Evolutionary conservation across 805 yeast genomes (phyloP).

Genomic region (Pichia deserticola): DNA sequence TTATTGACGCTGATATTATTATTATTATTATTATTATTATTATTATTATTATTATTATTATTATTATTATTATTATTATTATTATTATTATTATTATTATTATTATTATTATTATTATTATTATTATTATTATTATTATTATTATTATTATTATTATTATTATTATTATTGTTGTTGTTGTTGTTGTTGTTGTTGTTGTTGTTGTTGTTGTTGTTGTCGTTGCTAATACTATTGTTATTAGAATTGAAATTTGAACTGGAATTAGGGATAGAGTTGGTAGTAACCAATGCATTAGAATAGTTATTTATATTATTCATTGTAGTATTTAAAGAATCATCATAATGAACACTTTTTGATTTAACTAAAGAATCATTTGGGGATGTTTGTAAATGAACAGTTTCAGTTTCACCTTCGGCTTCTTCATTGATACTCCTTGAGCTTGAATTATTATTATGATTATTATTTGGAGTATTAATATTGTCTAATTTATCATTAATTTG

Average conservation of each 20-base stretch:
- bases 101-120: not conserved
- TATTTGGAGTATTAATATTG: no score
- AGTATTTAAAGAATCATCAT: not conserved
- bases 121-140: no score
- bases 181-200: not conserved
- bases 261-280: no score
- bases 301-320: not conserved
- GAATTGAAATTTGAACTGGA: no score
- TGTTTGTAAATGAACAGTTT: slow-evolving; percentile 7
- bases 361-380: not conserved
- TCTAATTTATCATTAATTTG: no score
- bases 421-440: no score
- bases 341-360: no score
- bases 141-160: not conserved
- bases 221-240: no score
- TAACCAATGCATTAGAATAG: not conserved
- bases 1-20: not conserved
- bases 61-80: not conserved
- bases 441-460: no score
- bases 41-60: no score
- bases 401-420: slow-evolving; percentile 7
- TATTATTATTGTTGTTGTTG: not conserved
- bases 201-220: no score
- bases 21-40: not conserved
- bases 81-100: not conserved